These are phyloP conservation scores for Brassica juncea DNA, from an alignment of 345 rosid species.

Conservation along the genomic window DNA sequence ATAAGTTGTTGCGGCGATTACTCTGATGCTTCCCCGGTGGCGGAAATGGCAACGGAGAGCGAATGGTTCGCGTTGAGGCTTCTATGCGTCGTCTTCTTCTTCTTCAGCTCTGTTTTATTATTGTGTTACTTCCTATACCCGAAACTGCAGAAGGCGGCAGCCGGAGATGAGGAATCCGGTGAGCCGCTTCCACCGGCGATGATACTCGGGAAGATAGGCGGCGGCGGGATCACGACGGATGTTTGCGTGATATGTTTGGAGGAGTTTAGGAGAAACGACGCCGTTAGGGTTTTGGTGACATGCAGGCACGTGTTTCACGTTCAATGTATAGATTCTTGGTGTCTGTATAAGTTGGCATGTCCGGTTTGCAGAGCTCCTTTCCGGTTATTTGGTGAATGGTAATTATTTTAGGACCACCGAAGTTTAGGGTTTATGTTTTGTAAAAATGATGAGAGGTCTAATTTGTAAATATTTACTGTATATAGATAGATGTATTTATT, in stretches of 20 bases:
- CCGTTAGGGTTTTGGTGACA: slow-evolving; percentile 19
- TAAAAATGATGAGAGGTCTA: neutral
- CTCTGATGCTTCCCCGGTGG: neutral
- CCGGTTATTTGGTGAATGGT: slow-evolving; percentile 25
- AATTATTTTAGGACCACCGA: neutral
- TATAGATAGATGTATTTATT: too few relatives aligned
- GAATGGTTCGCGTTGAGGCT: slow-evolving; percentile 8
- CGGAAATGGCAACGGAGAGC: slow-evolving; percentile 1
- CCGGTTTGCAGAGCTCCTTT: slow-evolving; percentile 44
- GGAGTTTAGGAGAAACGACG: neutral
- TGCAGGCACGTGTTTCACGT: slow-evolving; percentile 29
- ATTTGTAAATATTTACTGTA: neutral
- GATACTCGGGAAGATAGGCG: neutral
- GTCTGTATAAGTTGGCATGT: slow-evolving; percentile 39
- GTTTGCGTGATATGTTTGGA: slow-evolving; percentile 30
- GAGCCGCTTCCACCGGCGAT: slow-evolving; percentile 24
- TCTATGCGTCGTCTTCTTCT: slow-evolving; percentile 3
- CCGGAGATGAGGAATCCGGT: slow-evolving; percentile 27
- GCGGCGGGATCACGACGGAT: slow-evolving; percentile 18
- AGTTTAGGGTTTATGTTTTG: neutral
- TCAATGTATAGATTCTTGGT: slow-evolving; percentile 38
- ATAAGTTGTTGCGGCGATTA: slow-evolving; percentile 7
- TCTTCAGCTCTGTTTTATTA: slow-evolving; percentile 3
- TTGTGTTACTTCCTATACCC: slow-evolving; percentile 18
- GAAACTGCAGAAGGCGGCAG: slow-evolving; percentile 3